Percentiles rank a stretch among this genome's conserved stretches.
Evolutionary conservation across 306 rosid species (phyloP).

Genomic region (Trichosanthes truncata): DNA sequence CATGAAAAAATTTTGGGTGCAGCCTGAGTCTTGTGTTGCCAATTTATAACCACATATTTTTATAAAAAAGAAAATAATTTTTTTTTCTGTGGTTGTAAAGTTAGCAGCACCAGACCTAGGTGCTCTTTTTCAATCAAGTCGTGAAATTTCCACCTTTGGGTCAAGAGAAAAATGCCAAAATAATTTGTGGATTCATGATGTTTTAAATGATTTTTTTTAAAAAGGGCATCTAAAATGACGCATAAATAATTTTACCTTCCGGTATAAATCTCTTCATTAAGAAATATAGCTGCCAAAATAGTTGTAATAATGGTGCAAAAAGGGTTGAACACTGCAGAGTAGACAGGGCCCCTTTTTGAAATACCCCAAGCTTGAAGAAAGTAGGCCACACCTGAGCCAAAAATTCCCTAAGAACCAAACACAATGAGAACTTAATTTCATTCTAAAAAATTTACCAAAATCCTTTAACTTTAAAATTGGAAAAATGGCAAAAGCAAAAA

Average conservation of each 20-base stretch:
- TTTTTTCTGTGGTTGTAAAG: no score
- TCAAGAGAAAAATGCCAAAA: no score
- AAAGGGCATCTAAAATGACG: no score
- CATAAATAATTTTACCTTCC: slow-evolving; percentile 7
- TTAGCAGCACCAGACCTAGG: no score
- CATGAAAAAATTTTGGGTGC: no score
- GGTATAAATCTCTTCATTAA: slow-evolving; percentile 26
- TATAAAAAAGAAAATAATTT: no score
- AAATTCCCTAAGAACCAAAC: slow-evolving; percentile 26
- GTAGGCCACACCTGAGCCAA: slow-evolving; percentile 30
- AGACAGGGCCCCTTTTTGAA: slow-evolving; percentile 33
- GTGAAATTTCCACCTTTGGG: no score
- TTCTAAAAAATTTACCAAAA: background rate
- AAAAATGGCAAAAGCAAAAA: background rate
- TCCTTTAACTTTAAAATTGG: background rate
- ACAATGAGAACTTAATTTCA: background rate
- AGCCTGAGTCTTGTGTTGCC: no score
- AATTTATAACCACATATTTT: no score
- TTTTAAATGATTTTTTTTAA: no score
- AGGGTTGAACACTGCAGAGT: slow-evolving; percentile 33
- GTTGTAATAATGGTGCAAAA: slow-evolving; percentile 27
- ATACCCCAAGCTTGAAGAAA: slow-evolving; percentile 41
- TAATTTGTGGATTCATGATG: no score
- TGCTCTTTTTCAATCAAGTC: no score
- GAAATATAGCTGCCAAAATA: slow-evolving; percentile 28